Conservation (phyloP, 352 stramenopile species). For the Phytophthora nicotianae region DNA sequence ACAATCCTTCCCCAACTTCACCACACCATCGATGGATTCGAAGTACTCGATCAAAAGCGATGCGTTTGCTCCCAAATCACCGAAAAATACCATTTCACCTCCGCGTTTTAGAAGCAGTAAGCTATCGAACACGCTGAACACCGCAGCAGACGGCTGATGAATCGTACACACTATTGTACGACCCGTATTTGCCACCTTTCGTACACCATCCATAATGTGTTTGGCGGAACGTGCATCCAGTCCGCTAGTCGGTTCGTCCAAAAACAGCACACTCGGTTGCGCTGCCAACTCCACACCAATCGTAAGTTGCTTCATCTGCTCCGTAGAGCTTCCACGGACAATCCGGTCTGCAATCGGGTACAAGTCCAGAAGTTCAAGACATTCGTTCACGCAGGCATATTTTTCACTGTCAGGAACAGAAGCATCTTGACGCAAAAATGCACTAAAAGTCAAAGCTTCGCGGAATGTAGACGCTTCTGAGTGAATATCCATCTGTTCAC, state of each 20-base stretch:
- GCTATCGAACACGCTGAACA: slow-evolving; percentile 22
- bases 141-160: slow-evolving; percentile 16
- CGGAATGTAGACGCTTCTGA: too few species aligned
- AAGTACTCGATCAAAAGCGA: slow-evolving; percentile 63
- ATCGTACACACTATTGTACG: too few species aligned
- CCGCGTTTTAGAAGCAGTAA: slow-evolving; percentile 17
- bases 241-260: slow-evolving; percentile 63
- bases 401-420: slow-evolving; percentile 22
- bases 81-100: slow-evolving; percentile 22
- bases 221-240: slow-evolving; percentile 57
- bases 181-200: slow-evolving; percentile 14
- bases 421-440: slow-evolving; percentile 57
- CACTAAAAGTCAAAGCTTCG: too few species aligned
- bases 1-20: slow-evolving; percentile 49
- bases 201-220: slow-evolving; percentile 18
- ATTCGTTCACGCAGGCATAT: slow-evolving; percentile 31
- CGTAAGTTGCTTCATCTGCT: slow-evolving; percentile 49
- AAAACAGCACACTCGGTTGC: slow-evolving; percentile 76
- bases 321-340: slow-evolving; percentile 33
- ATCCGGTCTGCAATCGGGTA: slow-evolving; percentile 23
- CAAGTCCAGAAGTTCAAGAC: slow-evolving; percentile 32
- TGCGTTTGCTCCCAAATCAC: slow-evolving; percentile 35
- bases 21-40: slow-evolving; percentile 52
- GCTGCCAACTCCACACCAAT: slow-evolving; percentile 65
- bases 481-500: too few species aligned